These are phyloP conservation scores for Leucosporidium scottii DNA, from an alignment of 768 basidiomycete species.

Conservation along the genomic window DNA sequence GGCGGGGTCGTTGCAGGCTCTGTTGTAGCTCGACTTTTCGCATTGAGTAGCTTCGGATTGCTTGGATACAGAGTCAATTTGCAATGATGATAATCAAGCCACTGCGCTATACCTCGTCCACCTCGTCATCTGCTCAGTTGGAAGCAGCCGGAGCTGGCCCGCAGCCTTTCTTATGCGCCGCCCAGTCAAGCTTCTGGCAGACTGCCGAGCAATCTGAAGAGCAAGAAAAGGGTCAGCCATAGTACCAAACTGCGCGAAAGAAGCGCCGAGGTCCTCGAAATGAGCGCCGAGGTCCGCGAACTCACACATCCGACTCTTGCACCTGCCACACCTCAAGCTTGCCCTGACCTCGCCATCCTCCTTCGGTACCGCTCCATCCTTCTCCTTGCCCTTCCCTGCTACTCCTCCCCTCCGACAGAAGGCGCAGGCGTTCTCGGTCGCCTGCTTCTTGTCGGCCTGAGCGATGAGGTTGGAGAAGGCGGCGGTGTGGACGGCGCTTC, in stretches of 20 bases:
- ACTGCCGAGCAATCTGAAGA: background rate
- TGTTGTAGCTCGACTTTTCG: no score
- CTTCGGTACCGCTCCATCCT: background rate
- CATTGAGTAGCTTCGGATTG: no score
- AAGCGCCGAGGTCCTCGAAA: background rate
- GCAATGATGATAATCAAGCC: no score
- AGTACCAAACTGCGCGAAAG: no score
- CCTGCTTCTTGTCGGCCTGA: background rate
- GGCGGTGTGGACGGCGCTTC: background rate
- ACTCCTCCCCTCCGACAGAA: slow-evolving; percentile 4
- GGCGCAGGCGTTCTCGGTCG: background rate
- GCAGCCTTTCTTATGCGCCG: background rate
- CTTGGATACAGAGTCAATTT: no score
- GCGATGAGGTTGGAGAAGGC: background rate
- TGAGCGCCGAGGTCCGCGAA: no score
- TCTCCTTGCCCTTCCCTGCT: slow-evolving; percentile 1
- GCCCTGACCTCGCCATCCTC: slow-evolving; percentile 3
- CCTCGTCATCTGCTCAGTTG: no score
- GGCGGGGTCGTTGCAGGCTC: no score
- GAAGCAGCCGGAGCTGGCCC: background rate
- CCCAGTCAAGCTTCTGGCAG: background rate
- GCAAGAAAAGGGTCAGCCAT: background rate
- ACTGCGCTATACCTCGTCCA: no score
- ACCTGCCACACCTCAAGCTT: slow-evolving; percentile 3
- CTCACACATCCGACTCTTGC: slow-evolving; percentile 1